phyloP scores from a whole-genome alignment of 441 rosid species.

The Brassica balearica region DNA sequence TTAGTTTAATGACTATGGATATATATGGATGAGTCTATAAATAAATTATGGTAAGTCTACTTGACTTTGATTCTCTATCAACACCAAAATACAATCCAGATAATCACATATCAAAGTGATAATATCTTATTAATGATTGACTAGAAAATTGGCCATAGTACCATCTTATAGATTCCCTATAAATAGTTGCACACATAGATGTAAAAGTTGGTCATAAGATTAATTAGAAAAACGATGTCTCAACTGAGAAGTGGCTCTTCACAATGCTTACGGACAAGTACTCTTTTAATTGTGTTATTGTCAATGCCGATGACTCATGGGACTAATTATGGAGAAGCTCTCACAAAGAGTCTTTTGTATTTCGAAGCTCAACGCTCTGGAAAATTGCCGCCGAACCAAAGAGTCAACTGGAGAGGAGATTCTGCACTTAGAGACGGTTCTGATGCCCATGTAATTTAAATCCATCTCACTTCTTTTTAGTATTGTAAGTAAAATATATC shows the following conservation, averaged over 20 bases:
- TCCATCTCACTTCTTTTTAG: not conserved
- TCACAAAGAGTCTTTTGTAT: slow-evolving; percentile 52
- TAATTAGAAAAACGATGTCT: no score
- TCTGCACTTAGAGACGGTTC: slow-evolving; percentile 56
- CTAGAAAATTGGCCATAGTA: not conserved
- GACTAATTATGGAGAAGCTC: slow-evolving; percentile 46
- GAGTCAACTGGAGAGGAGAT: slow-evolving; percentile 60
- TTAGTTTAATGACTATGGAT: no score
- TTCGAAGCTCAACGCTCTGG: slow-evolving; percentile 68
- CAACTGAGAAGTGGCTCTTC: slow-evolving; percentile 1
- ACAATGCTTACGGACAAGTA: slow-evolving; percentile 30
- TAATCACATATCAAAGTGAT: no score
- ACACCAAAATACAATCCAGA: no score
- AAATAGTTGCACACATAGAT: slow-evolving; percentile 20
- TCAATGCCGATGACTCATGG: slow-evolving; percentile 7
- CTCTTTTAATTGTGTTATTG: slow-evolving; percentile 18
- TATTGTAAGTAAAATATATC: not conserved
- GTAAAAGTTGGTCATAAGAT: no score
- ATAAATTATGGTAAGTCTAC: no score
- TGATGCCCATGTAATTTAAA: slow-evolving; percentile 42
- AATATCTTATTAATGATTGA: no score
- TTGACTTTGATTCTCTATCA: no score
- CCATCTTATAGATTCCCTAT: slow-evolving; percentile 13
- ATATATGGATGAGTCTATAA: no score
- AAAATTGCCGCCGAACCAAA: slow-evolving; percentile 49